A percentile compares a stretch with the other conserved stretches of the same genome.
Conservation (phyloP, 176 grass and related monocot species). For the Carex parvula region DNA sequence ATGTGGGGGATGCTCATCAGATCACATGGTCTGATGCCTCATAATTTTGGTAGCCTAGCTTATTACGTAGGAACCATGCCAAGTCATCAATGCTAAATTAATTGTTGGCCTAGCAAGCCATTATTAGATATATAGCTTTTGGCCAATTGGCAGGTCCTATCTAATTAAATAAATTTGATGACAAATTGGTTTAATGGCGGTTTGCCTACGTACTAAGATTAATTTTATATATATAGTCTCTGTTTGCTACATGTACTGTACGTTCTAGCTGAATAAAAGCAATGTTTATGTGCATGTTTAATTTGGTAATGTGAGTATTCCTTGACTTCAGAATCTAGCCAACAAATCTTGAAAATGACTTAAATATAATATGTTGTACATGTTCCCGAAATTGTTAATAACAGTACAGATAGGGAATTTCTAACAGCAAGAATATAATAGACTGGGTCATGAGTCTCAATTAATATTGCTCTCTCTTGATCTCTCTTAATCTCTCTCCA, state of each 20-base stretch:
- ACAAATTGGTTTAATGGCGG: background rate
- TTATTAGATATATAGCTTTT: background rate
- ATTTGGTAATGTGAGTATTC: background rate
- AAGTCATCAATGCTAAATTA: slow-evolving; percentile 1
- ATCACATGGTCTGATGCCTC: slow-evolving; percentile 37
- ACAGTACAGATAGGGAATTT: too few species aligned
- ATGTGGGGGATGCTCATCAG: background rate
- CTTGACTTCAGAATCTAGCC: background rate
- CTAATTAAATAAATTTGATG: background rate
- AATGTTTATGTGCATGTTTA: background rate
- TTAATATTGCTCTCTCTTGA: too few species aligned
- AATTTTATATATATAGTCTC: background rate
- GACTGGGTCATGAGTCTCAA: too few species aligned
- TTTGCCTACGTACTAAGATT: background rate
- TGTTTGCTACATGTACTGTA: background rate
- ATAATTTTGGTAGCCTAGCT: background rate
- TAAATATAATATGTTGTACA: too few species aligned
- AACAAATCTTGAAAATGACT: background rate
- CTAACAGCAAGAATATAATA: too few species aligned
- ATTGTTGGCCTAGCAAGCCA: background rate
- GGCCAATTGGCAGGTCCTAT: background rate
- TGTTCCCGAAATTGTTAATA: too few species aligned
- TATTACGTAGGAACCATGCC: background rate
- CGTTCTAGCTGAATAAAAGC: background rate
- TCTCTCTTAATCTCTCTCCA: too few species aligned